Conservation (phyloP, 1,284 basidiomycete genomes). For the Athelia psychrophila region DNA sequence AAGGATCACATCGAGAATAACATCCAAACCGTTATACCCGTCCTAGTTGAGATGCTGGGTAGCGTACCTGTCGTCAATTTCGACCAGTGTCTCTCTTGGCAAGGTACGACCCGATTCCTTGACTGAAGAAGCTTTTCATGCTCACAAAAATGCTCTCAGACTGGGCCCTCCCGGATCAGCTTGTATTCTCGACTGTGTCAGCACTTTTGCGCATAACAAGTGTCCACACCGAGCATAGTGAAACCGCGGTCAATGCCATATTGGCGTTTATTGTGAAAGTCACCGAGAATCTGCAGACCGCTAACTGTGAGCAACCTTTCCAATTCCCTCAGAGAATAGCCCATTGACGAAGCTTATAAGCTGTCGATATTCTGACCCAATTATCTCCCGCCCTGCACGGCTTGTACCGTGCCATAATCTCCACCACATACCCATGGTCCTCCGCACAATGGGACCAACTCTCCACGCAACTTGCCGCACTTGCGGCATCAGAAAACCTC, state of each 20-base stretch:
- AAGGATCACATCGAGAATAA: constrained; percentile 47
- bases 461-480: constrained; percentile 47
- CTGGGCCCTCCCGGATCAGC: constrained; percentile 80
- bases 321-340: neutral
- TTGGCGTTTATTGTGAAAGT: constrained; percentile 57
- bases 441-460: constrained; percentile 64
- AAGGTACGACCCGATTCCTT: constrained; percentile 43
- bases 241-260: constrained; percentile 52
- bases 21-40: constrained; percentile 47
- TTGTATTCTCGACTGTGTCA: constrained; percentile 73
- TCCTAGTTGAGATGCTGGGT: constrained; percentile 62
- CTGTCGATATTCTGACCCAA: constrained; percentile 70
- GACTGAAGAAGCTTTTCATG: neutral
- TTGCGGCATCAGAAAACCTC: constrained; percentile 61
- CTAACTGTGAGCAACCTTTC: constrained; percentile 46
- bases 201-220: constrained; percentile 70
- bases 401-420: constrained; percentile 81
- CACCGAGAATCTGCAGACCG: constrained; percentile 51
- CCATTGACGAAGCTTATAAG: constrained; percentile 30
- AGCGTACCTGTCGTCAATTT: constrained; percentile 75
- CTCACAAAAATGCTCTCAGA: constrained; percentile 37
- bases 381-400: constrained; percentile 84
- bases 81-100: constrained; percentile 74
- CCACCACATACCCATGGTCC: constrained; percentile 75
- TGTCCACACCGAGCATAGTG: constrained; percentile 44